Percentiles rank a stretch among this genome's conserved stretches.
These are phyloP conservation scores for Zygosaccharomyces sapae DNA, from an alignment of 1,139 yeast genomes.

Conservation along the genomic window DNA sequence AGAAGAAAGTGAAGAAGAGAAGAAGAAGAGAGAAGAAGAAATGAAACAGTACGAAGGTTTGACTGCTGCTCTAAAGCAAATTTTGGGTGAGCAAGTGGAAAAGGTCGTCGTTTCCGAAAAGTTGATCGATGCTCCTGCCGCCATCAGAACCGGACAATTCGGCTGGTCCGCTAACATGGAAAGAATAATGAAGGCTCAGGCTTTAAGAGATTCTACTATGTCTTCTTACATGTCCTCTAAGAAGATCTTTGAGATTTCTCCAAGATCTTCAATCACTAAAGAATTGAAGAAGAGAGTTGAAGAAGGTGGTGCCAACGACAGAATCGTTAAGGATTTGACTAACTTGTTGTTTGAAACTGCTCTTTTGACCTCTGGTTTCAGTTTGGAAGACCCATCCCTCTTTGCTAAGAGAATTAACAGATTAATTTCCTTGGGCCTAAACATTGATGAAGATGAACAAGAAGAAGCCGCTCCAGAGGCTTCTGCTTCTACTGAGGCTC, in stretches of 20 bases:
- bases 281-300: constrained; percentile 97
- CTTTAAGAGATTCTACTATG: constrained; percentile 97
- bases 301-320: constrained; percentile 94
- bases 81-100: constrained; percentile 98
- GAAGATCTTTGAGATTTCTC: constrained; percentile 98
- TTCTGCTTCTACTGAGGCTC: constrained; percentile 47
- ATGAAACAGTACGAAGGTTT: constrained; percentile 86
- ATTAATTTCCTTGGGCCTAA: constrained; percentile 94
- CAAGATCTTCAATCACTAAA: constrained; percentile 89
- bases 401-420: constrained; percentile 98
- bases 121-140: constrained; percentile 98
- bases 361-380: constrained; percentile 95
- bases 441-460: constrained; percentile 87
- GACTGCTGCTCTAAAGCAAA: constrained; percentile 92
- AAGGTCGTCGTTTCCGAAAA: constrained; percentile 98
- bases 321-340: constrained; percentile 97
- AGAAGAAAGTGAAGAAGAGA: constrained; percentile 99
- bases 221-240: constrained; percentile 99
- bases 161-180: constrained; percentile 99
- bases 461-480: constrained; percentile 42
- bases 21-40: constrained; percentile 89
- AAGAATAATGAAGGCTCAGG: constrained; percentile 99
- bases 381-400: constrained; percentile 96
- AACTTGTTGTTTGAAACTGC: constrained; percentile 97
- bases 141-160: constrained; percentile 98